A percentile compares a stretch with the other conserved stretches of the same genome.
Evolutionary conservation across 176 grass and related monocot species (phyloP).

Genomic region (Themeda triandra): DNA sequence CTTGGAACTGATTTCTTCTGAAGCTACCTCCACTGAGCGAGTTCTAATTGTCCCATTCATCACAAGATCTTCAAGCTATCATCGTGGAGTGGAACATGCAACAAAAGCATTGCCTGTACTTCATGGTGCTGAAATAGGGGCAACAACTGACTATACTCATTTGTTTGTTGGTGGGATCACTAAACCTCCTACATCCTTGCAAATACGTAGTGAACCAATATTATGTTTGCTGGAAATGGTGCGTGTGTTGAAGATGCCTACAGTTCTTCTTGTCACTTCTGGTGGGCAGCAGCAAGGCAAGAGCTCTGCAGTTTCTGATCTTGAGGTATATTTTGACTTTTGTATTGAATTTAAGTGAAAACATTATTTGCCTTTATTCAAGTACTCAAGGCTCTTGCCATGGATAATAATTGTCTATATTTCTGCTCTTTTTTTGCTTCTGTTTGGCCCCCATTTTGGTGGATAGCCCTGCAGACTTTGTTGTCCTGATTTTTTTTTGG

Average conservation of each 20-base stretch:
- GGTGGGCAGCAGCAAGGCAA: constrained; percentile 37
- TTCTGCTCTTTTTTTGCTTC: constrained; percentile 3
- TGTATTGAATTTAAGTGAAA: neutral
- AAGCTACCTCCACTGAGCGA: constrained; percentile 24
- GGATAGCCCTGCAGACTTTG: neutral
- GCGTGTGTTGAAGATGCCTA: constrained; percentile 54
- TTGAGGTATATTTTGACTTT: constrained; percentile 53
- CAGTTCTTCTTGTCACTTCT: constrained; percentile 59
- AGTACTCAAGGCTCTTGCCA: neutral
- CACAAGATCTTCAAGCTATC: constrained; percentile 37
- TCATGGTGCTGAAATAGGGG: constrained; percentile 61
- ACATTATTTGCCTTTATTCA: neutral
- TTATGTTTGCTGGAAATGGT: constrained; percentile 82
- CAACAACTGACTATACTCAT: constrained; percentile 48
- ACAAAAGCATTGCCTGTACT: constrained; percentile 35
- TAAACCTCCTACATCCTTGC: constrained; percentile 52
- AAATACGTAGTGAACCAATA: constrained; percentile 68
- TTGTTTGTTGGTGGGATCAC: constrained; percentile 45
- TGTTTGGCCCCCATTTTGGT: neutral
- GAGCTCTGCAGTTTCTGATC: constrained; percentile 43
- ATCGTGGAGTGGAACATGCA: constrained; percentile 23
- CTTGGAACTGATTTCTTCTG: constrained; percentile 58
- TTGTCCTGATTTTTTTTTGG: neutral
- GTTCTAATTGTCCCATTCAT: constrained; percentile 68
- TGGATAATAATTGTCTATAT: neutral